A percentile compares a stretch with the other conserved stretches of the same genome.
phyloP scores from a whole-genome alignment of 768 basidiomycete species.

The Dendrothele bispora region DNA sequence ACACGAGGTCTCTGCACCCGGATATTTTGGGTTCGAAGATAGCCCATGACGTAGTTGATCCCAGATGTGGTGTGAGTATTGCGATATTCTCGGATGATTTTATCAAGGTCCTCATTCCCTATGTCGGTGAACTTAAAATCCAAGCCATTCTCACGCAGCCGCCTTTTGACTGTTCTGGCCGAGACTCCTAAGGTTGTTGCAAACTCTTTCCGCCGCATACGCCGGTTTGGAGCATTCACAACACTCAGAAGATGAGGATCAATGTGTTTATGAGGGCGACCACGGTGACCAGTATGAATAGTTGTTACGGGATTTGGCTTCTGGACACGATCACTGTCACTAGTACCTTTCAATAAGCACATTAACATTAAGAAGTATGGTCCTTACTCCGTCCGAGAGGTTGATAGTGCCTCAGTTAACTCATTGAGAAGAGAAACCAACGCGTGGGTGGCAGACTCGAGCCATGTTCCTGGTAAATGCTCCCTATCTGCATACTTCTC shows the following conservation, averaged over 20 bases:
- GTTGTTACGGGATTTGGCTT: constrained; percentile 2
- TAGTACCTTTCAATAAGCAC: background rate
- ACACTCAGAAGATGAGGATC: constrained; percentile 9
- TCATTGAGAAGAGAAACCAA: constrained; percentile 4
- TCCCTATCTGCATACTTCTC: background rate
- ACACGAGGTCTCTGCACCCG: constrained; percentile 13
- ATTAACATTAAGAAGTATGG: background rate
- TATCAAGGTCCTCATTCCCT: constrained; percentile 23
- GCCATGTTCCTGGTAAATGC: constrained; percentile 8
- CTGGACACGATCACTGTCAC: background rate
- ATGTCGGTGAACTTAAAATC: too few relatives aligned
- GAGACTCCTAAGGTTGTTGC: too few relatives aligned
- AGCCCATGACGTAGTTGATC: constrained; percentile 24
- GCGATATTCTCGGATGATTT: constrained; percentile 9
- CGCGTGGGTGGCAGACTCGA: constrained; percentile 5
- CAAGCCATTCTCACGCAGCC: too few relatives aligned
- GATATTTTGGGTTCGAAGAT: constrained; percentile 23
- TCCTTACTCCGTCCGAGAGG: background rate
- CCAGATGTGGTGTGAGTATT: too few relatives aligned
- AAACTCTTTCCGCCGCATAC: constrained; percentile 9
- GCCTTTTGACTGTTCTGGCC: too few relatives aligned
- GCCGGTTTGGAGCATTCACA: constrained; percentile 4
- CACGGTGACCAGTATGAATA: constrained; percentile 1
- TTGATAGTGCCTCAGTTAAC: background rate
- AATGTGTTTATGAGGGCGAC: constrained; percentile 13